Base-by-base conservation (phyloP, 1,284 basidiomycete genomes). In the Malassezia dermatis region DNA sequence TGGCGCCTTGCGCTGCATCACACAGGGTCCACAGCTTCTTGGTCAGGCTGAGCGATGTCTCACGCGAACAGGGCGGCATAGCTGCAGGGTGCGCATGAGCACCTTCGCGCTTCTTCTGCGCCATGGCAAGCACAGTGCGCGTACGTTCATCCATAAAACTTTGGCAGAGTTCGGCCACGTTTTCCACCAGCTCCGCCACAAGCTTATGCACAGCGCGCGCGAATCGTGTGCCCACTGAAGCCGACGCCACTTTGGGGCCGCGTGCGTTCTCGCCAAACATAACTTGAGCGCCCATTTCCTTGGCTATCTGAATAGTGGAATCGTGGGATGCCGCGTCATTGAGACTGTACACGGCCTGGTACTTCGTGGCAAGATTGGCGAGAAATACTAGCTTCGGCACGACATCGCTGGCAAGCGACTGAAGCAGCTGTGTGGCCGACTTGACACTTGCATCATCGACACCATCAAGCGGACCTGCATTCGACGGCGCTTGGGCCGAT, bases 371-470 rank as follows among this genome's bases (percentile, higher is more conserved):
- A 7, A 65, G 61, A 44, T 67, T 65, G 40, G 65, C 61, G 24
- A 69, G 54, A 31, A 69, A 69, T 30, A 60, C 62, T 26, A 69
- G 60, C 46, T 67, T 67, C 13, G 66, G 66, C 13, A 67, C 57
- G 7, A 59, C 42, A 12, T 69, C 66, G 12, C 56, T 58, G 24
- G 62, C 62, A 2, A 69, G 52, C 3, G 65, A 58, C 30, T 61
- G 51, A 35, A 69, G 61, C 35, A 67, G 61, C 1, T 53, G 49
- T 17, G 63, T 54, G 5, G 66, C 66, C 0, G 66, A 61, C 21
- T 62, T 48, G 15, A 69, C 55, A 6, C 64, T 66, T n/a, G 52
- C 52, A 11, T 50, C 54, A 24, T 69, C 66, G 4, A 69, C 53
- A 8, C 60, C 61, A 2, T 59, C 60, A 2, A 66, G 55, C 13